Percentiles rank a stretch among this genome's conserved stretches.
Conservation (phyloP, 2,329 filamentous ascomycete genomes). For the Scedosporium boydii region DNA sequence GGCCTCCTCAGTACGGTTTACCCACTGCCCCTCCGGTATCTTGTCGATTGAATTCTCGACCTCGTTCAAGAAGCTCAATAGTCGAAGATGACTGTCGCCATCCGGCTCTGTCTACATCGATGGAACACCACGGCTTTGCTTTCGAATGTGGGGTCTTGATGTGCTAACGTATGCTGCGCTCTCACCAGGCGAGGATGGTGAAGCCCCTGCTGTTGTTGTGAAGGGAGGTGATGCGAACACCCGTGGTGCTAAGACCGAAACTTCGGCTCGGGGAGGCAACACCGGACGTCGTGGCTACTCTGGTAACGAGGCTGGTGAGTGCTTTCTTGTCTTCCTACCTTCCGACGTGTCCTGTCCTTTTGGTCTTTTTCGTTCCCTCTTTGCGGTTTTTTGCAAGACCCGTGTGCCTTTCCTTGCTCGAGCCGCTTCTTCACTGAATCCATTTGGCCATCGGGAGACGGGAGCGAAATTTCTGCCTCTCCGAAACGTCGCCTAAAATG, state of each 20-base stretch:
- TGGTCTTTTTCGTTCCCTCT: constrained; percentile 8
- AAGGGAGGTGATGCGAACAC: constrained; percentile 79
- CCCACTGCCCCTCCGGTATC: constrained; percentile 15
- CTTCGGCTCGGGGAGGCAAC: constrained; percentile 42
- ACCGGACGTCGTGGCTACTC: constrained; percentile 46
- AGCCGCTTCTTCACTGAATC: constrained; percentile 10
- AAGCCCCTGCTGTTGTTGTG: constrained; percentile 62
- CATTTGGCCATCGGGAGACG: background rate
- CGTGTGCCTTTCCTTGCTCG: constrained; percentile 1
- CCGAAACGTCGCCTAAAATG: constrained; percentile 6
- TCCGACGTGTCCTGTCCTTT: background rate
- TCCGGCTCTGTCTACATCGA: background rate
- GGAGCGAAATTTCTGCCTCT: background rate
- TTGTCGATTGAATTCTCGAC: constrained; percentile 2
- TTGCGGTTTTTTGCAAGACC: background rate
- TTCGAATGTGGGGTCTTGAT: background rate
- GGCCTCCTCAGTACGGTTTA: constrained; percentile 83
- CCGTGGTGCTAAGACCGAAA: constrained; percentile 72
- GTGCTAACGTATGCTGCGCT: background rate
- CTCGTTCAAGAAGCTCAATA: constrained; percentile 9
- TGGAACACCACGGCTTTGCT: background rate
- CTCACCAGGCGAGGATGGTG: constrained; percentile 20
- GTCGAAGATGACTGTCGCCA: constrained; percentile 5
- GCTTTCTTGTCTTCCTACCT: background rate
- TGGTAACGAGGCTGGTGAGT: constrained; percentile 84